phyloP scores from a whole-genome alignment of 2,329 filamentous ascomycete genomes.

The Penicillium sp. region DNA sequence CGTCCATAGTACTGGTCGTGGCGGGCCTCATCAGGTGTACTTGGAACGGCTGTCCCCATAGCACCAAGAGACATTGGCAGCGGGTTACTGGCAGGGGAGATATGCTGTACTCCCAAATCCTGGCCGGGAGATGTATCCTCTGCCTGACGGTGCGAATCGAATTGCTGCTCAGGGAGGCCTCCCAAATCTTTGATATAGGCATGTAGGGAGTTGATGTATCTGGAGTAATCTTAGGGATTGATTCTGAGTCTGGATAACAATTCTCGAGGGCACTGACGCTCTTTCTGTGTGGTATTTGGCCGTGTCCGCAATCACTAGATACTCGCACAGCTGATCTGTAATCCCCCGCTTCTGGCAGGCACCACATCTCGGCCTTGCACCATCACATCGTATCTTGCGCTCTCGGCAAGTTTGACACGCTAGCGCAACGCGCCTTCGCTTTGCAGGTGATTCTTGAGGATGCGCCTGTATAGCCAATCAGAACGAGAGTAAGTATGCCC shows the following conservation, averaged over 20 bases:
- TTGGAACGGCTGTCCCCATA: neutral
- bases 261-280: neutral
- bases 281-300: neutral
- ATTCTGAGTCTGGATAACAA: neutral
- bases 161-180: neutral
- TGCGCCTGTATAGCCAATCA: too few relatives aligned
- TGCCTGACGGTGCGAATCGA: neutral
- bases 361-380: too few relatives aligned
- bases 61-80: neutral
- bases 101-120: neutral
- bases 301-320: neutral
- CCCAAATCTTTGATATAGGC: neutral
- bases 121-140: neutral
- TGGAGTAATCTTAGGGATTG: neutral
- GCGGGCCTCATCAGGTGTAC: neutral
- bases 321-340: neutral
- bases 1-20: neutral
- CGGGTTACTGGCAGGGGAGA: neutral
- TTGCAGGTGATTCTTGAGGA: too few relatives aligned
- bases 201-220: neutral
- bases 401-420: too few relatives aligned
- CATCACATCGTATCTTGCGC: too few relatives aligned
- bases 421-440: too few relatives aligned
- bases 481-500: too few relatives aligned
- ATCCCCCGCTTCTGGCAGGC: too few relatives aligned